Conservation (phyloP, 1,284 basidiomycete species). For the Cronartium ribicola region DNA sequence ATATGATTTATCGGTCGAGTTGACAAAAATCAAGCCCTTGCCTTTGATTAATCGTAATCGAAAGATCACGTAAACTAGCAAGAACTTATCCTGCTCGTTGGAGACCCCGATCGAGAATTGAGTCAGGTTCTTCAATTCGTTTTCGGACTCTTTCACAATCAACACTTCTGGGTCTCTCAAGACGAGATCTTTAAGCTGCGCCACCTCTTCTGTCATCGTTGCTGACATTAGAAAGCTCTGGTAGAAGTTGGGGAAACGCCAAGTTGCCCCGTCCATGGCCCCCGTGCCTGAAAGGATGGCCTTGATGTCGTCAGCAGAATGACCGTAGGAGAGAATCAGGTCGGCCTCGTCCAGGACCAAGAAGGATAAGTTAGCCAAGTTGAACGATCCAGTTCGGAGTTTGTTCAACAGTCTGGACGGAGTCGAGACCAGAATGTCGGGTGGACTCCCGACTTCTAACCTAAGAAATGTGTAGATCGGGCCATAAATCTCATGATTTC, state of each 20-base stretch:
- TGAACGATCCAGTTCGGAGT: conserved; percentile 71
- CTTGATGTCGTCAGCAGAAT: conserved; percentile 77
- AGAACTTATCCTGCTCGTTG: conserved; percentile 85
- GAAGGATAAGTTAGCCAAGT: conserved; percentile 66
- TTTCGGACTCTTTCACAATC: conserved; percentile 76
- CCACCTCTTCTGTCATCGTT: conserved; percentile 94
- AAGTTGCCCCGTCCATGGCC: conserved; percentile 54
- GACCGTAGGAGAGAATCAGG: conserved; percentile 92
- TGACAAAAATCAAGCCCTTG: conserved; percentile 95
- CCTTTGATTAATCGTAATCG: conserved; percentile 91
- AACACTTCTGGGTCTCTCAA: conserved; percentile 80
- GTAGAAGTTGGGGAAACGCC: conserved; percentile 71
- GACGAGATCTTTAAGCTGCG: conserved; percentile 78
- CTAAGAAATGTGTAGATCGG: conserved; percentile 50
- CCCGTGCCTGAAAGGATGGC: conserved; percentile 67
- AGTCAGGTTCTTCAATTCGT: conserved; percentile 70
- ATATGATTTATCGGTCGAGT: conserved; percentile 90
- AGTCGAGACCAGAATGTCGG: conserved; percentile 87
- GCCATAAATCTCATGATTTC: too few relatives aligned
- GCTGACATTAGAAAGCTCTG: conserved; percentile 97
- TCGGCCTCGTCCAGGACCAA: conserved; percentile 98
- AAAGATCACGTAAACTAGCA: conserved; percentile 87
- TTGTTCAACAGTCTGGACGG: conserved; percentile 76
- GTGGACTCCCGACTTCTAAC: conserved; percentile 68
- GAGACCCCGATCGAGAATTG: conserved; percentile 84